A percentile compares a stretch with the other conserved stretches of the same genome.
phyloP scores from a whole-genome alignment of 2,329 filamentous ascomycete species.

The Aspergillus carbonarius region DNA sequence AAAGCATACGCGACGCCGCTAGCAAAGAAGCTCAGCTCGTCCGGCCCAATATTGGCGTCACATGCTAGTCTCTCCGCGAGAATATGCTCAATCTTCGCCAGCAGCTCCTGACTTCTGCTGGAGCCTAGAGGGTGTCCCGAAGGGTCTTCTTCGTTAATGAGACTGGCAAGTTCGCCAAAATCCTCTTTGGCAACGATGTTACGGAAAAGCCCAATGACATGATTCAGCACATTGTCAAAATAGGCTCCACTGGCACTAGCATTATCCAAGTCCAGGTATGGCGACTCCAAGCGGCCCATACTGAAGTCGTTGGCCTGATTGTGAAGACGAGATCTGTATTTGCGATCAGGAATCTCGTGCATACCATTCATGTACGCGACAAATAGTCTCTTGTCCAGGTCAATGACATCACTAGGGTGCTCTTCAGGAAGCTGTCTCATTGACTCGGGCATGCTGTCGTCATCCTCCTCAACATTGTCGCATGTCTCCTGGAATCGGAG shows the following conservation, averaged over 20 bases:
- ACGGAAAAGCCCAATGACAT: slow-evolving; percentile 42
- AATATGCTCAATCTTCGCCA: slow-evolving; percentile 36
- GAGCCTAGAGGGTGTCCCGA: slow-evolving; percentile 11
- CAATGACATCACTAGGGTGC: slow-evolving; percentile 37
- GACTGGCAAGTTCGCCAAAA: slow-evolving; percentile 32
- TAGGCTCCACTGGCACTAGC: slow-evolving; percentile 32
- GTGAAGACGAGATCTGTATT: slow-evolving; percentile 36
- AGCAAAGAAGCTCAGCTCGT: slow-evolving; percentile 43
- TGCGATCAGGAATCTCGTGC: slow-evolving; percentile 34
- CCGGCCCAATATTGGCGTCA: slow-evolving; percentile 31
- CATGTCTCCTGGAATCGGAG: slow-evolving; percentile 20
- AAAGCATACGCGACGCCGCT: slow-evolving; percentile 38
- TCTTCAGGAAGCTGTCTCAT: slow-evolving; percentile 33
- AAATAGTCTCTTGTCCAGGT: slow-evolving; percentile 41
- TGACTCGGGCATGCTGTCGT: slow-evolving; percentile 19
- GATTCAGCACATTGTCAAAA: slow-evolving; percentile 37
- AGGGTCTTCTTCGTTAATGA: slow-evolving; percentile 25
- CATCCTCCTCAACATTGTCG: slow-evolving; percentile 16
- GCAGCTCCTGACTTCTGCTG: slow-evolving; percentile 18
- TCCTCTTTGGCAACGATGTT: slow-evolving; percentile 40
- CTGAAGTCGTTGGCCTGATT: slow-evolving; percentile 35
- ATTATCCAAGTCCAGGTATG: slow-evolving; percentile 34
- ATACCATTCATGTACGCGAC: slow-evolving; percentile 45
- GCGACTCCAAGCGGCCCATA: slow-evolving; percentile 30
- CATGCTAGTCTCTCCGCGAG: slow-evolving; percentile 35